Percentiles rank a stretch among this genome's conserved stretches.
phyloP scores from a whole-genome alignment of 176 grass and related monocot genomes.

The Oryza longistaminata region DNA sequence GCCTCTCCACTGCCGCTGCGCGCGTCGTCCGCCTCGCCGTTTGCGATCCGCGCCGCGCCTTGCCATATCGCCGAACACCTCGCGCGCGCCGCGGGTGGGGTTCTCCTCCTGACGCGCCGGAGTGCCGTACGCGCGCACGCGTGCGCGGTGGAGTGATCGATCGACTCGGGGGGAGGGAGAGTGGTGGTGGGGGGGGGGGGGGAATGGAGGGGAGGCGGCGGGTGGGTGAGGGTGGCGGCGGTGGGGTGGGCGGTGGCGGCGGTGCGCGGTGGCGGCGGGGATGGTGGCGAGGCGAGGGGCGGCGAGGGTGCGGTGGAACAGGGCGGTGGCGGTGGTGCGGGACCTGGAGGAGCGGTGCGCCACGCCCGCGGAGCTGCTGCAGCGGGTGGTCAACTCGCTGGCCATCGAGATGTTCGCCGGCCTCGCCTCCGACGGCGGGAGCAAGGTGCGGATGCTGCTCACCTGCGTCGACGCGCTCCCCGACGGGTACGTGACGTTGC shows the following conservation, averaged over 20 bases:
- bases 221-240: slow-evolving; percentile 48
- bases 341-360: slow-evolving; percentile 64
- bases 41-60: background rate
- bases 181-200: background rate
- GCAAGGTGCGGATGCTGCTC: slow-evolving; percentile 80
- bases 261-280: slow-evolving; percentile 48
- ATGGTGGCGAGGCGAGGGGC: slow-evolving; percentile 36
- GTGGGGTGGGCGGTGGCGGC: slow-evolving; percentile 45
- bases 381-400: slow-evolving; percentile 62
- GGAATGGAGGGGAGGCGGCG: slow-evolving; percentile 15
- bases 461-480: slow-evolving; percentile 68
- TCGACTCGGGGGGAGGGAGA: background rate
- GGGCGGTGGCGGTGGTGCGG: slow-evolving; percentile 45
- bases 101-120: no score
- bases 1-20: no score
- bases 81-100: background rate
- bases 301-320: slow-evolving; percentile 46
- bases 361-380: slow-evolving; percentile 52
- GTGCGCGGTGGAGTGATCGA: no score
- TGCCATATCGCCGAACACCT: background rate
- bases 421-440: slow-evolving; percentile 56
- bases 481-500: slow-evolving; percentile 27
- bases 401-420: slow-evolving; percentile 76
- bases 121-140: background rate
- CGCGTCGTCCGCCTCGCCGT: background rate